Base-by-base conservation (phyloP, 83 land plant species). In the Larix sibirica region DNA sequence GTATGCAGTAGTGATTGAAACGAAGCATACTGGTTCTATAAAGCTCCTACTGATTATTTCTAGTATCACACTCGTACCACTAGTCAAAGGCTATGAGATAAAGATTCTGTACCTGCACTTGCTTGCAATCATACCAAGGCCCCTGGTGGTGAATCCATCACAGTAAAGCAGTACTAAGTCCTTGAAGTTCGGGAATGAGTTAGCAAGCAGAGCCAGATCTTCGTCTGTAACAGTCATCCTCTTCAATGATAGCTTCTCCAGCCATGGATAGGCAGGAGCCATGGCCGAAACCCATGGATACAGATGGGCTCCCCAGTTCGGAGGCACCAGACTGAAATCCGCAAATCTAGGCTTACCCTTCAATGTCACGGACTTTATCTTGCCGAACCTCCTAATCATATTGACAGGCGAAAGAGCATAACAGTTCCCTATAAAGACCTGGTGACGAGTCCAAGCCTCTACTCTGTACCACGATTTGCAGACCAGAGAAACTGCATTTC, bases 261-360 rank as follows among this genome's bases (percentile, higher is more conserved):
- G 81, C 67, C 80, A 79, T 18, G 91, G 91, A 83, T 87, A 93
- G 26, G 63, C 83, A 28, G 38, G 63, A 33, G 88, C 91, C 85
- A 95, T 62, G 73, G 91, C 93, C 6, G 36, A 59, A 17, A 86
- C 84, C 99, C 99, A 97, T 9, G 99, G 94, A 1, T 58, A 26
- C 21, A 95, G 83, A 84, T 81, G 79, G 44, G 99, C 98, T 13
- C 99, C 99, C 99, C 99, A 97, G 23, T 89, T 76, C 0, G 66
- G 79, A 1, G 99, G 99, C 63, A 97, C 88, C 54, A 97, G 85
- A 80, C 84, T 86, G 86, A 97, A 97, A 79, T 97, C 99, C 4
- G 98, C 90, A 76, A 96, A 96, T 77, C 99, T 60, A 23, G 97
- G 97, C 75, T 88, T 88, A 54, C 99, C 99, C 73, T 96, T 96